Evolutionary conservation across 2,329 filamentous ascomycete species (phyloP).

Genomic region (Aspergillus uvarum): DNA sequence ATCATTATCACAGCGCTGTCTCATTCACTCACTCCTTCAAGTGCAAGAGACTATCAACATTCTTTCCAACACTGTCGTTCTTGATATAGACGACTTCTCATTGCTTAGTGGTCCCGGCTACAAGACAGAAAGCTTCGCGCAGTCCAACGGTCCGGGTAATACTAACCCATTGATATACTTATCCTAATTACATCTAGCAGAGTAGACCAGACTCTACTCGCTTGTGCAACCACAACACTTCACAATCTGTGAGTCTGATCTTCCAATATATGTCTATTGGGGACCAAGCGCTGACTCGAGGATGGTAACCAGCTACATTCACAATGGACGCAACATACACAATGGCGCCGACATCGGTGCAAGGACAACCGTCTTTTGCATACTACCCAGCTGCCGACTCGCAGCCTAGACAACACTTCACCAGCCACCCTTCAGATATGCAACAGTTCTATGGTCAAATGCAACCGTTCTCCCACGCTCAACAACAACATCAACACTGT

Average conservation of each 20-base stretch:
- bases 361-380: conserved; percentile 76
- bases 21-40: conserved; percentile 14
- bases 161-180: conserved; percentile 13
- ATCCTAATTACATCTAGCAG: conserved; percentile 16
- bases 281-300: conserved; percentile 6
- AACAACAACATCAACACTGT: conserved; percentile 25
- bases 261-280: neutral
- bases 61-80: conserved; percentile 6
- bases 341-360: conserved; percentile 52
- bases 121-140: neutral
- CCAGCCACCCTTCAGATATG: conserved; percentile 59
- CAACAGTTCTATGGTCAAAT: conserved; percentile 46
- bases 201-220: conserved; percentile 13
- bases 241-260: conserved; percentile 11
- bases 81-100: neutral
- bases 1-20: neutral
- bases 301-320: conserved; percentile 4
- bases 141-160: conserved; percentile 3
- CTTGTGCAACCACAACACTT: conserved; percentile 4
- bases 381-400: conserved; percentile 80
- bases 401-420: conserved; percentile 74
- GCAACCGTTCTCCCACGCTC: conserved; percentile 29
- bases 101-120: neutral
- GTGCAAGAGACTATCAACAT: conserved; percentile 8
- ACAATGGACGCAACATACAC: conserved; percentile 66